These are phyloP conservation scores for Scedosporium minutisporum DNA, from an alignment of 2,329 filamentous ascomycete species.

Conservation along the genomic window DNA sequence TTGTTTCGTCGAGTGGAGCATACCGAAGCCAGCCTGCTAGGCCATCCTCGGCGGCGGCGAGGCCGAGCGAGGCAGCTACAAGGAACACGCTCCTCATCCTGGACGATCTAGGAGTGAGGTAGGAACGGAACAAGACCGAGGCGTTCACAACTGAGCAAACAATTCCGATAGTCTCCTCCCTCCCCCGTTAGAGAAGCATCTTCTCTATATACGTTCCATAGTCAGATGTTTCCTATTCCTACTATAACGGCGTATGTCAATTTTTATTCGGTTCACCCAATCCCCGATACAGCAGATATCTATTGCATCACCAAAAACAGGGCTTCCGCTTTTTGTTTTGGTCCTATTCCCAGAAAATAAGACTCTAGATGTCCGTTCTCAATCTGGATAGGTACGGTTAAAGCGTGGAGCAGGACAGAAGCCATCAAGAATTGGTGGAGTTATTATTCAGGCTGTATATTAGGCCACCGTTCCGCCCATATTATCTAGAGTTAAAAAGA, in stretches of 20 bases:
- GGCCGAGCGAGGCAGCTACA: constrained; percentile 18
- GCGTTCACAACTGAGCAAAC: background rate
- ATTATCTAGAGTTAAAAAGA: background rate
- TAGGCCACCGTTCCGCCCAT: background rate
- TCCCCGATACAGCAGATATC: background rate
- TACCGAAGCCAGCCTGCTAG: constrained; percentile 56
- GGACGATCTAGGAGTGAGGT: background rate
- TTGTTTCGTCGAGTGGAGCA: constrained; percentile 34
- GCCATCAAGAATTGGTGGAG: background rate
- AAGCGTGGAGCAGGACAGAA: background rate
- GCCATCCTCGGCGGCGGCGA: constrained; percentile 47
- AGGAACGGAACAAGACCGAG: background rate
- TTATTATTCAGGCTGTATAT: background rate
- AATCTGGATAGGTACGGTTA: background rate
- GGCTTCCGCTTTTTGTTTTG: too few relatives aligned
- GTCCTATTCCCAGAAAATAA: background rate
- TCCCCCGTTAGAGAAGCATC: too few relatives aligned
- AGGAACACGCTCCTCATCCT: constrained; percentile 19
- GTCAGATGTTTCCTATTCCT: too few relatives aligned
- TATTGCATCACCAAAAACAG: too few relatives aligned
- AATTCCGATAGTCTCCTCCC: background rate
- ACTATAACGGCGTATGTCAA: too few relatives aligned
- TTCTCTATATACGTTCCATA: too few relatives aligned
- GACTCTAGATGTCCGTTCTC: background rate
- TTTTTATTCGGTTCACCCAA: too few relatives aligned